Percentiles rank a stretch among this genome's conserved stretches.
Evolutionary conservation across 129 eudicot genomes (phyloP).

Genomic region (Artemisia argyi): DNA sequence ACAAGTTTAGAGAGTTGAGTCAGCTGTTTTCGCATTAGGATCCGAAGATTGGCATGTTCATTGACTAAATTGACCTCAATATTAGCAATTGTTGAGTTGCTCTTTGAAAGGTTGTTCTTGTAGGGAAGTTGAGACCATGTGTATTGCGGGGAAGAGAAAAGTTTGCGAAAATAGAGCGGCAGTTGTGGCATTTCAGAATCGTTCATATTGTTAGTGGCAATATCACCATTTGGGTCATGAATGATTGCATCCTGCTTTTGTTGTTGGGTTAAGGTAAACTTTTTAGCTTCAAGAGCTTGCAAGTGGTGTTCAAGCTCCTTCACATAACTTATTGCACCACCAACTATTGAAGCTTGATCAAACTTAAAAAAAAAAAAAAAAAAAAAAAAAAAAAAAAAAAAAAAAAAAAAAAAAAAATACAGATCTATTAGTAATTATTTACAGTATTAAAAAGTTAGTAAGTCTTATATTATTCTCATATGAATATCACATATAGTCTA

Average conservation of each 20-base stretch:
- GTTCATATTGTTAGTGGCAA: too few relatives aligned
- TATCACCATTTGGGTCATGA: too few relatives aligned
- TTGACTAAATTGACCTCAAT: conserved; percentile 52
- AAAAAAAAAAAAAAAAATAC: too few relatives aligned
- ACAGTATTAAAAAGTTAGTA: neutral
- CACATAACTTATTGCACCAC: too few relatives aligned
- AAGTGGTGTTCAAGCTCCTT: too few relatives aligned
- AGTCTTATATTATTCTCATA: neutral
- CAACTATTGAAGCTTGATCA: too few relatives aligned
- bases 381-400: too few relatives aligned
- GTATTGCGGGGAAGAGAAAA: conserved; percentile 23
- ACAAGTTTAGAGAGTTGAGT: conserved; percentile 67
- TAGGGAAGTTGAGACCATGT: conserved; percentile 19
- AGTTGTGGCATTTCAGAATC: conserved; percentile 18
- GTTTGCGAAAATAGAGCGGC: conserved; percentile 19
- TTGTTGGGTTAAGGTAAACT: too few relatives aligned
- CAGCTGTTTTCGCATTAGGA: conserved; percentile 46
- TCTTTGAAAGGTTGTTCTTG: conserved; percentile 9
- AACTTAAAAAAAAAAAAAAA: too few relatives aligned
- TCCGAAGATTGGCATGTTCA: conserved; percentile 70
- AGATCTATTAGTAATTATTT: neutral
- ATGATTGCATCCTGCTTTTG: too few relatives aligned
- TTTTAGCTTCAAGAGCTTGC: too few relatives aligned
- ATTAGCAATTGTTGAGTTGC: conserved; percentile 26
- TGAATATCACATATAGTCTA: too few relatives aligned